Conservation (phyloP, 2,329 filamentous ascomycete genomes). For the Sodiomyces alkalinus region DNA sequence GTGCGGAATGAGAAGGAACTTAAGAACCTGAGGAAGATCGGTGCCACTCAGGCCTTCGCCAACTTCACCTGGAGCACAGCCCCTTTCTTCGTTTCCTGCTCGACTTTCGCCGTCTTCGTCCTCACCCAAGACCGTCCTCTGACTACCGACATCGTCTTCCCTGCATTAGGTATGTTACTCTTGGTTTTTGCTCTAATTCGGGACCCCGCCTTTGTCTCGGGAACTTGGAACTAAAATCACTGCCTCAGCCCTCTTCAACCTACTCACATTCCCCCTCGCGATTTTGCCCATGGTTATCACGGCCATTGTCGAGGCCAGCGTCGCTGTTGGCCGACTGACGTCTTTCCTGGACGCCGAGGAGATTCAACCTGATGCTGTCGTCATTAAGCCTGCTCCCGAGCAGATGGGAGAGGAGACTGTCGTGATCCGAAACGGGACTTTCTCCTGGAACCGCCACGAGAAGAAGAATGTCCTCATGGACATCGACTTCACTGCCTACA, state of each 20-base stretch:
- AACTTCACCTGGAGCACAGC: slow-evolving; percentile 98
- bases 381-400: slow-evolving; percentile 50
- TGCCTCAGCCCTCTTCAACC: slow-evolving; percentile 70
- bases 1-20: slow-evolving; percentile 93
- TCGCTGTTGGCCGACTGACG: slow-evolving; percentile 76
- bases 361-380: slow-evolving; percentile 71
- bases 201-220: background rate
- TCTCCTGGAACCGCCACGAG: slow-evolving; percentile 87
- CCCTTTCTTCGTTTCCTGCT: slow-evolving; percentile 93
- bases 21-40: slow-evolving; percentile 90
- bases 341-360: slow-evolving; percentile 79
- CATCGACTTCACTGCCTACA: slow-evolving; percentile 77
- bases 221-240: background rate
- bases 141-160: slow-evolving; percentile 91
- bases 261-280: slow-evolving; percentile 86
- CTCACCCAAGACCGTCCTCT: slow-evolving; percentile 66
- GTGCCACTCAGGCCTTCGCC: slow-evolving; percentile 80
- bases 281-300: slow-evolving; percentile 97
- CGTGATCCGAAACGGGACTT: slow-evolving; percentile 67
- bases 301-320: slow-evolving; percentile 86
- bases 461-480: slow-evolving; percentile 57
- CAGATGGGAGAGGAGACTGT: slow-evolving; percentile 77
- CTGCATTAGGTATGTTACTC: slow-evolving; percentile 40
- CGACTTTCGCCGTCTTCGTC: slow-evolving; percentile 89
- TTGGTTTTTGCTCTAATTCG: too few species aligned